Percentiles rank a stretch among this genome's conserved stretches.
These are phyloP conservation scores for Agroathelia rolfsii DNA, from an alignment of 1,284 basidiomycete species.

Conservation along the genomic window DNA sequence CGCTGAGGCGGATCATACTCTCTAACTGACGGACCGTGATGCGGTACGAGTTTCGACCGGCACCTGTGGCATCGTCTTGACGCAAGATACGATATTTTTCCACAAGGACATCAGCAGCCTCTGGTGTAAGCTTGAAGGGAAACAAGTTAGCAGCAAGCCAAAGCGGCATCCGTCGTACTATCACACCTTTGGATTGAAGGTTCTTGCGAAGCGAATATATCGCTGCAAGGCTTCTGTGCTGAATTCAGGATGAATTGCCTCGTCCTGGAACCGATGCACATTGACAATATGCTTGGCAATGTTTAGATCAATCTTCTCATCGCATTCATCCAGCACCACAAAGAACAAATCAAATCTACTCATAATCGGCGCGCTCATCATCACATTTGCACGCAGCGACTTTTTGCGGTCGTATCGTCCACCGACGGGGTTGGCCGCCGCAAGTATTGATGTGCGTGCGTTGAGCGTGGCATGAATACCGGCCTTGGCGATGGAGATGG, in stretches of 20 bases:
- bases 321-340: constrained; percentile 96
- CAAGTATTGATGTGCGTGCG: constrained; percentile 94
- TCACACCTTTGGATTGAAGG: constrained; percentile 88
- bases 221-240: constrained; percentile 93
- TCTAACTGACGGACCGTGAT: constrained; percentile 96
- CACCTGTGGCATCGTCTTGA: constrained; percentile 86
- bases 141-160: constrained; percentile 7
- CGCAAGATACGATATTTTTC: constrained; percentile 92
- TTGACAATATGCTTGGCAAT: constrained; percentile 97
- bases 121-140: constrained; percentile 68
- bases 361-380: constrained; percentile 99
- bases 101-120: constrained; percentile 87
- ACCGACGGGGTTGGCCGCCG: constrained; percentile 95
- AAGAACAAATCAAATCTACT: constrained; percentile 99
- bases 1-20: constrained; percentile 94
- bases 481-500: constrained; percentile 98
- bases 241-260: constrained; percentile 92
- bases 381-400: constrained; percentile 88
- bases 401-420: constrained; percentile 96
- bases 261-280: constrained; percentile 92
- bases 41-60: constrained; percentile 86
- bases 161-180: not conserved
- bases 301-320: constrained; percentile 86
- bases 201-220: constrained; percentile 94
- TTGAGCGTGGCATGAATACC: constrained; percentile 99